These are phyloP conservation scores for Penicillium samsonianum DNA, from an alignment of 495 filamentous ascomycete species.

Conservation along the genomic window DNA sequence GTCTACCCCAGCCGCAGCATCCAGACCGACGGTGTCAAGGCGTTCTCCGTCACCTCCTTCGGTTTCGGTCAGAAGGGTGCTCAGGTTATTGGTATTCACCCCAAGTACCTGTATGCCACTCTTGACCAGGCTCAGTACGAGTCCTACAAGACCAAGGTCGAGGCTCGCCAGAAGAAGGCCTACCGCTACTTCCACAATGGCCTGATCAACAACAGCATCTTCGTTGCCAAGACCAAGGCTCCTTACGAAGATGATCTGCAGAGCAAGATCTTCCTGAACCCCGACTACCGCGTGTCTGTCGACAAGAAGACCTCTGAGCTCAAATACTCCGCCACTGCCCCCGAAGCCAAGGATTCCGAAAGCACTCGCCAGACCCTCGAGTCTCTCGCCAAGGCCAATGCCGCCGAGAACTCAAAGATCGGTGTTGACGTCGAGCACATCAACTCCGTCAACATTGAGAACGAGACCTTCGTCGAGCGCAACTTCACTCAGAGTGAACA, in stretches of 20 bases:
- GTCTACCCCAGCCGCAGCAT: conserved; percentile 93
- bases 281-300: conserved; percentile 78
- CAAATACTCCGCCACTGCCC: conserved; percentile 66
- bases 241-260: conserved; percentile 90
- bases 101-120: conserved; percentile 93
- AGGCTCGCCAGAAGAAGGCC: conserved; percentile 92
- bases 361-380: conserved; percentile 77
- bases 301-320: conserved; percentile 83
- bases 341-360: conserved; percentile 59
- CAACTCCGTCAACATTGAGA: conserved; percentile 81
- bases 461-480: conserved; percentile 89
- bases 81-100: conserved; percentile 94
- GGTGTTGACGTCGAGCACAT: conserved; percentile 92
- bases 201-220: conserved; percentile 94
- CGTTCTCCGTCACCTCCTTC: conserved; percentile 98
- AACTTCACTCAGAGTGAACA: conserved; percentile 89
- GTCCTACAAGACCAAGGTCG: conserved; percentile 82
- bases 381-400: conserved; percentile 70
- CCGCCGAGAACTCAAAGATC: conserved; percentile 74
- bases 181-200: conserved; percentile 98
- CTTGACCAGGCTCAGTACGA: conserved; percentile 83
- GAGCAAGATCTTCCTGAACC: conserved; percentile 87
- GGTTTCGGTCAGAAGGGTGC: conserved; percentile 99
- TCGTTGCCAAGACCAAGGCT: conserved; percentile 87
- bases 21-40: conserved; percentile 97